Evolutionary conservation across 495 filamentous ascomycete genomes (phyloP), one percentile per base, ranked within the genome.

Genomic region (Evansstolkia leycettana): DNA sequence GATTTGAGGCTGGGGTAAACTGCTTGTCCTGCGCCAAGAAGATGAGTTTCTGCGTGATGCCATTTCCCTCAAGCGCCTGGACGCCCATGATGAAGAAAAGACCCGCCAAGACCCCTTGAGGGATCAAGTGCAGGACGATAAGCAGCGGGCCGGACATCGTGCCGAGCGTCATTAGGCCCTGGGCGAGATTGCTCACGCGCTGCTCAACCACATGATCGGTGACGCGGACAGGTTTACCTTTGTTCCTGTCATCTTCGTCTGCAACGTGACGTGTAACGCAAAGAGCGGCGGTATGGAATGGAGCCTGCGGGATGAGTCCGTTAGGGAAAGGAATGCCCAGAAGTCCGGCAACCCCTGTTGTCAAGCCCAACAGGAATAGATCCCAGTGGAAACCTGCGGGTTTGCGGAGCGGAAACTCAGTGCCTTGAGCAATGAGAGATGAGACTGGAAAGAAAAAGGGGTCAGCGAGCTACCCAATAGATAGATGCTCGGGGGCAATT

Each of bases 371-470:
- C 17, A 95, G 75, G 68, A 90, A 94, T 33, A 95, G 52, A 46
- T 94, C 88, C 87, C 87, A 95, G 64, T 94, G 88, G 54, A 95
- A 95, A 7, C 88, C 88, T 20, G 86, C 85, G 5, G 89, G 89
- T 46, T 96, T 96, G 9, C 71, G 70, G 14, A 95, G 72, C 1
- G 89, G 89, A 48, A 94, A 96, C 47, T 94, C 82, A 28, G 78
- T 92, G 29, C 83, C 89, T 57, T 95, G 89, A 6, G 86, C 86
- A 31, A 89, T 93, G 35, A 96, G 75, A 16, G 81, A 80, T 7
- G 82, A 87, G 2, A 90, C 82, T 79, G 26, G 15, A n/a, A n/a
- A n/a, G n/a, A n/a, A n/a, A n/a, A n/a, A 10, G 18, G 25, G 20
- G 26, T 45, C 17, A 55, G 32, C 23, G 38, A 12, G 23, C 19